Percentiles rank a stretch among this genome's conserved stretches.
These are phyloP conservation scores for Luffa acutangula DNA, from an alignment of 306 rosid species.

Conservation along the genomic window DNA sequence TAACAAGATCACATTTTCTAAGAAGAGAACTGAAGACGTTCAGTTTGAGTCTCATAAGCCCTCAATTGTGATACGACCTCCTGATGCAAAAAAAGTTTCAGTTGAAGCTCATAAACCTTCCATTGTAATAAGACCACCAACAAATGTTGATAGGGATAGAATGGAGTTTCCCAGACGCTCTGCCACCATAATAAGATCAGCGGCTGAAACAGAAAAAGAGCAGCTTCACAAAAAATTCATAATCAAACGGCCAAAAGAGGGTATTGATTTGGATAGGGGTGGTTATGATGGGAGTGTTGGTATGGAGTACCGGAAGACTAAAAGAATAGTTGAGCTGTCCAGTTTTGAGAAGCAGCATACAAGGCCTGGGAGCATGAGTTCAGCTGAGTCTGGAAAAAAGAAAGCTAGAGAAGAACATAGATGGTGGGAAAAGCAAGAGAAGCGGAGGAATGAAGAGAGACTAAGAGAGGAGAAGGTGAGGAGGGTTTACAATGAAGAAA, in stretches of 20 bases:
- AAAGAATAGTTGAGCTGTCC: conserved; percentile 75
- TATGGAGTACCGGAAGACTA: conserved; percentile 66
- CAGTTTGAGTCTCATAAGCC: conserved; percentile 53
- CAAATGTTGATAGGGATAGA: conserved; percentile 35
- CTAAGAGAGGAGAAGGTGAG: conserved; percentile 48
- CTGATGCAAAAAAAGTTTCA: conserved; percentile 23
- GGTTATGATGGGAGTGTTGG: conserved; percentile 53
- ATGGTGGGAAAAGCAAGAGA: conserved; percentile 73
- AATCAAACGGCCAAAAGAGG: conserved; percentile 68
- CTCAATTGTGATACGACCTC: conserved; percentile 57
- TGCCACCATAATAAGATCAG: conserved; percentile 26
- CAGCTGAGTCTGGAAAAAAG: conserved; percentile 35
- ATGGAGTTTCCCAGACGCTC: conserved; percentile 39
- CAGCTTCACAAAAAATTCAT: conserved; percentile 64
- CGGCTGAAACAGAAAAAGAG: conserved; percentile 49
- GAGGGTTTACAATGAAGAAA: conserved; percentile 54
- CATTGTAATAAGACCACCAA: conserved; percentile 36
- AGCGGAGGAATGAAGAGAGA: conserved; percentile 47
- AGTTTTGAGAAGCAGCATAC: conserved; percentile 49
- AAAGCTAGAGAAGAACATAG: conserved; percentile 54
- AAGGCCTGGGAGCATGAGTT: conserved; percentile 39
- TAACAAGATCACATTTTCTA: conserved; percentile 55
- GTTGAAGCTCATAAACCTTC: conserved; percentile 28
- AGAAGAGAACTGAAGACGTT: conserved; percentile 56
- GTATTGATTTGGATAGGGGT: conserved; percentile 49